Percentiles rank a stretch among this genome's conserved stretches.
These are phyloP conservation scores for Brassica rapa DNA, from an alignment of 345 rosid genomes.

Conservation along the genomic window DNA sequence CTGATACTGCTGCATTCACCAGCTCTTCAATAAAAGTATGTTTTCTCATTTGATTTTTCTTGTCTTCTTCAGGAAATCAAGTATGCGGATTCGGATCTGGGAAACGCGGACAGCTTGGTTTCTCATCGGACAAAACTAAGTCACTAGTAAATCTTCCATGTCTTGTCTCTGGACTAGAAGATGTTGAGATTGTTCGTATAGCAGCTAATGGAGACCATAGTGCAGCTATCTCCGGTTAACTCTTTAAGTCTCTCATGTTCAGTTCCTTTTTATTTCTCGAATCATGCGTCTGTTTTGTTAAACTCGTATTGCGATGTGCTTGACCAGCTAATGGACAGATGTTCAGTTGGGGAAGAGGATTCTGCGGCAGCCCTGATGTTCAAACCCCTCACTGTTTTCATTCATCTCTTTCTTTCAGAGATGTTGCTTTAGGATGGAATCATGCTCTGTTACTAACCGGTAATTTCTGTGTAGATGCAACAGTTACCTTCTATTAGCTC, in stretches of 20 bases:
- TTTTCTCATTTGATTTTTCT: constrained; percentile 3
- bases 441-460: constrained; percentile 70
- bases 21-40: background rate
- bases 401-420: constrained; percentile 42
- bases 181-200: constrained; percentile 50
- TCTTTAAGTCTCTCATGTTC: background rate
- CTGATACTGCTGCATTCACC: background rate
- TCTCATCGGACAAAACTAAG: constrained; percentile 45
- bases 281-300: background rate
- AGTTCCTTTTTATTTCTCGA: background rate
- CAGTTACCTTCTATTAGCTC: background rate
- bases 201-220: constrained; percentile 87
- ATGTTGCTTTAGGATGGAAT: constrained; percentile 81
- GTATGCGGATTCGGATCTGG: constrained; percentile 83
- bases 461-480: constrained; percentile 22
- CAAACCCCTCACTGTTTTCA: constrained; percentile 50
- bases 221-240: constrained; percentile 71
- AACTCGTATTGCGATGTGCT: constrained; percentile 8
- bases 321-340: constrained; percentile 61
- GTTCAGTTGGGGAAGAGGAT: constrained; percentile 88
- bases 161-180: constrained; percentile 53
- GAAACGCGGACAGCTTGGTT: constrained; percentile 86
- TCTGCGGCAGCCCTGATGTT: constrained; percentile 50
- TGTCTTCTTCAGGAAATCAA: constrained; percentile 46
- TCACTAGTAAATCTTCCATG: constrained; percentile 58